A percentile compares a stretch with the other conserved stretches of the same genome.
phyloP scores from a whole-genome alignment of 2,329 filamentous ascomycete species.

The Phyllosticta citribraziliensis region DNA sequence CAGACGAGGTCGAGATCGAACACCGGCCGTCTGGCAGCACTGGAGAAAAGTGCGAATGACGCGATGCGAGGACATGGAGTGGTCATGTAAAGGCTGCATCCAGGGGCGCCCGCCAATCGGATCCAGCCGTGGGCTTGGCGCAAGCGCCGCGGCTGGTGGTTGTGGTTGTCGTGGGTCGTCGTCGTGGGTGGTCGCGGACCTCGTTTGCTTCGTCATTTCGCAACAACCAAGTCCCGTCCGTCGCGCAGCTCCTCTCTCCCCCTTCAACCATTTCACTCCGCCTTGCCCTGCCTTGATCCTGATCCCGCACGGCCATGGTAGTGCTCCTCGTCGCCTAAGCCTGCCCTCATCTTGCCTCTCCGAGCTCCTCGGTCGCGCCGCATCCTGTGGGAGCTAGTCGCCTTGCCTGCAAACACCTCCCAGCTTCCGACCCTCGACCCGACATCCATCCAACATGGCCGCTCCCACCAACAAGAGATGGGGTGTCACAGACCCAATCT shows the following conservation, averaged over 20 bases:
- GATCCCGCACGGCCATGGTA: neutral
- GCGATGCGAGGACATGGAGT: neutral
- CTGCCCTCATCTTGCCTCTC: neutral
- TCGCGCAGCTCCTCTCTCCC: neutral
- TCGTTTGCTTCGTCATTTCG: neutral
- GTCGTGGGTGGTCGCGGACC: neutral
- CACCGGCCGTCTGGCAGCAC: neutral
- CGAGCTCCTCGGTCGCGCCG: neutral
- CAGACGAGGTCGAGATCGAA: no score
- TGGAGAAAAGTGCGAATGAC: neutral
- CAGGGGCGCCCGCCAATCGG: neutral
- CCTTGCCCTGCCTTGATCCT: neutral
- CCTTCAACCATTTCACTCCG: neutral
- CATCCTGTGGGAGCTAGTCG: neutral
- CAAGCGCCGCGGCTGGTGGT: neutral
- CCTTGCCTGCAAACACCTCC: neutral
- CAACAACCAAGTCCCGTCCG: neutral
- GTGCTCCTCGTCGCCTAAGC: neutral
- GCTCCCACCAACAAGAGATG: slow-evolving; percentile 31
- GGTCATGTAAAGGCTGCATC: neutral
- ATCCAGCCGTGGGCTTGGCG: neutral
- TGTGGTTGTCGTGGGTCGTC: no score
- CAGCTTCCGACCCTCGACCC: neutral
- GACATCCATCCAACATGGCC: slow-evolving; percentile 19
- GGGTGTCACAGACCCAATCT: slow-evolving; percentile 81